These are phyloP conservation scores for Pythium coloratum DNA, from an alignment of 352 stramenopile genomes.

Conservation along the genomic window DNA sequence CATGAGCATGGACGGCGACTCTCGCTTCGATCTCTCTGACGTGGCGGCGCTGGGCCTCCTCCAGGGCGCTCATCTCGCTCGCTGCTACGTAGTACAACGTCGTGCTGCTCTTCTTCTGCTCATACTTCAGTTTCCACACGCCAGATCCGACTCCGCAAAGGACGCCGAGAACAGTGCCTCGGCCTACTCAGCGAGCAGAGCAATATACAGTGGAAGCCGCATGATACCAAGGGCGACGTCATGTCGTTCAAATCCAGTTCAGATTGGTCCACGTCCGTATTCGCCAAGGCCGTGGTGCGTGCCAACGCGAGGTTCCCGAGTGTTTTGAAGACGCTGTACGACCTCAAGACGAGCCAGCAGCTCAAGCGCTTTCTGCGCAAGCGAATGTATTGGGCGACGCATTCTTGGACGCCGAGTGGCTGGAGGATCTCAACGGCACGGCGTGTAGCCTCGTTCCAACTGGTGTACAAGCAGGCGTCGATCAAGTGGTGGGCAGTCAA, in stretches of 20 bases:
- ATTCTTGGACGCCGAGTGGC: conserved; percentile 81
- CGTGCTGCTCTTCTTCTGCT: too few relatives aligned
- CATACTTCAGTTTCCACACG: conserved; percentile 46
- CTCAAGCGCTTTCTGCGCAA: conserved; percentile 86
- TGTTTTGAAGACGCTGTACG: conserved; percentile 84
- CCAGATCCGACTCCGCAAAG: conserved; percentile 80
- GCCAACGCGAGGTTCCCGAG: conserved; percentile 77
- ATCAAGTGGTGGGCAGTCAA: conserved; percentile 91
- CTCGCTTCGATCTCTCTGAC: too few relatives aligned
- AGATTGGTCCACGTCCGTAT: conserved; percentile 87
- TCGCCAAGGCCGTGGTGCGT: conserved; percentile 75
- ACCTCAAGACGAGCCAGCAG: conserved; percentile 81
- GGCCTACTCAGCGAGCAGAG: conserved; percentile 69
- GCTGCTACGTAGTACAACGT: too few relatives aligned
- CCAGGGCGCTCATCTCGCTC: too few relatives aligned
- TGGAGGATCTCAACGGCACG: conserved; percentile 83
- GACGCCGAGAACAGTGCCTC: conserved; percentile 82
- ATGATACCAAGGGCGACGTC: conserved; percentile 80
- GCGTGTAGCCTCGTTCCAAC: conserved; percentile 75
- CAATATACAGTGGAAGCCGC: conserved; percentile 79
- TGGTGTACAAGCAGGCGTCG: conserved; percentile 82
- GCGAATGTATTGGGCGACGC: conserved; percentile 74
- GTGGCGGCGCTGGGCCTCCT: too few relatives aligned
- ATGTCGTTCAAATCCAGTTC: conserved; percentile 82
- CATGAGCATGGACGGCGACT: too few relatives aligned